Evolutionary conservation across 1,139 yeast genomes (phyloP), one percentile per base, ranked within the genome.

Genomic region (Lodderomyces elongisporus): DNA sequence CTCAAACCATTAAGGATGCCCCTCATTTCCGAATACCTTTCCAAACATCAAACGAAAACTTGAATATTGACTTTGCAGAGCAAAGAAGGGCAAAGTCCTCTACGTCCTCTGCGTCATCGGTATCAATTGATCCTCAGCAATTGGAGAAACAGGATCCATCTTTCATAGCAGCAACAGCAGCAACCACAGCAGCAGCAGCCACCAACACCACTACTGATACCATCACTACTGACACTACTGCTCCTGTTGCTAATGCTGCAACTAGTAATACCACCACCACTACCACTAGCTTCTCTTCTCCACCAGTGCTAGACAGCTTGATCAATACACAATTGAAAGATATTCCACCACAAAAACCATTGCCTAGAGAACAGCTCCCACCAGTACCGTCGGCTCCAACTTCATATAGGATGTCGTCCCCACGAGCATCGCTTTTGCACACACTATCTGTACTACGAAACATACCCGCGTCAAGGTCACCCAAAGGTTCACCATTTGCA

Each of bases 11-110:
- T 5, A 62, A 61, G 34, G 74, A 66, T 12, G 58, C 60, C 3
- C 74, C 73, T 1, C 68, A 62, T 31, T 79, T 79, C 49, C 62
- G 87, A 47, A 62, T 76, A n/a, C 87, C 87, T 0, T 79, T 79
- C 46, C 82, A 77, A 44, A 79, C 77, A 17, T 52, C 46, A 10
- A 18, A 37, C 9, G 37, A 34, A 14, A 33, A 37, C 2, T 22
- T 30, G 5, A 28, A 31, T 10, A n/a, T 26, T 7, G 32, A 30
- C 9, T 25, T 17, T 4, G 9, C 33, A 14, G 33, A 32, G 31
- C 22, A 16, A 13, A 28, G 12, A 23, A 32, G 22, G 23, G 47
- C 42, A 3, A 35, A 43, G 24, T 46, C 46, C 4, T 23, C 38
- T 2, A 34, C 42, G 16, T 33, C 37, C 2, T 36, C 54, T 3